A percentile compares a stretch with the other conserved stretches of the same genome.
Conservation (phyloP, 2,329 filamentous ascomycete genomes). For the Fusarium sp. region DNA sequence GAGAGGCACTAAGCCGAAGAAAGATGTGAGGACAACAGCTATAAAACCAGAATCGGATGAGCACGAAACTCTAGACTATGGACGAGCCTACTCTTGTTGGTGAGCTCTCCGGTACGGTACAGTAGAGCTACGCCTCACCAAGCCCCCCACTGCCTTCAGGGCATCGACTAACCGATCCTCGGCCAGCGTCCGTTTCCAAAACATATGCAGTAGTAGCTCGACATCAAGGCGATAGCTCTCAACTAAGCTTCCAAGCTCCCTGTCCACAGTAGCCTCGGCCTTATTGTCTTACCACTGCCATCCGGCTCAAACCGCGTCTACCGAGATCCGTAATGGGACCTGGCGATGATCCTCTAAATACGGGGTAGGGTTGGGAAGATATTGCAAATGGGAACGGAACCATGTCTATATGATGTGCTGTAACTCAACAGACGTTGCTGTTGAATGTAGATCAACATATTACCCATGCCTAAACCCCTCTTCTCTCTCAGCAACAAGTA, state of each 20-base stretch:
- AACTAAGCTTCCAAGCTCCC: constrained; percentile 5
- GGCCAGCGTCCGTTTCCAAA: constrained; percentile 34
- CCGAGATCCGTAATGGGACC: constrained; percentile 21
- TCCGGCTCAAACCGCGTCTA: constrained; percentile 36
- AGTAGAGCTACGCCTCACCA: constrained; percentile 30
- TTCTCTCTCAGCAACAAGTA: not conserved
- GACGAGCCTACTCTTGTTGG: constrained; percentile 25
- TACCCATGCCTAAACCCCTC: not conserved
- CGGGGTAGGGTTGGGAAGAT: constrained; percentile 2
- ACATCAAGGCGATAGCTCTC: constrained; percentile 5
- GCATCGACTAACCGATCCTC: constrained; percentile 20
- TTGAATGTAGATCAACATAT: constrained; percentile 1
- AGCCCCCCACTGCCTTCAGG: constrained; percentile 27
- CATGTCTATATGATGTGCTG: not conserved
- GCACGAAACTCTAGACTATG: constrained; percentile 18
- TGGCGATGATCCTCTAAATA: constrained; percentile 12
- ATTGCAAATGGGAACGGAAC: not conserved
- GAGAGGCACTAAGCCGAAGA: constrained; percentile 36
- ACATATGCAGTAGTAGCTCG: not conserved
- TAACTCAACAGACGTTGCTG: constrained; percentile 19
- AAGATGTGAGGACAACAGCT: constrained; percentile 16
- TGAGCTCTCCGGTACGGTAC: constrained; percentile 15
- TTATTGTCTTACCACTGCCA: constrained; percentile 12
- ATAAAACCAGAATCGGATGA: constrained; percentile 23
- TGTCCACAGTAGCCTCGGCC: constrained; percentile 34